Base-by-base conservation (phyloP, 495 filamentous ascomycete genomes). In the Lasiosphaeria miniovina region DNA sequence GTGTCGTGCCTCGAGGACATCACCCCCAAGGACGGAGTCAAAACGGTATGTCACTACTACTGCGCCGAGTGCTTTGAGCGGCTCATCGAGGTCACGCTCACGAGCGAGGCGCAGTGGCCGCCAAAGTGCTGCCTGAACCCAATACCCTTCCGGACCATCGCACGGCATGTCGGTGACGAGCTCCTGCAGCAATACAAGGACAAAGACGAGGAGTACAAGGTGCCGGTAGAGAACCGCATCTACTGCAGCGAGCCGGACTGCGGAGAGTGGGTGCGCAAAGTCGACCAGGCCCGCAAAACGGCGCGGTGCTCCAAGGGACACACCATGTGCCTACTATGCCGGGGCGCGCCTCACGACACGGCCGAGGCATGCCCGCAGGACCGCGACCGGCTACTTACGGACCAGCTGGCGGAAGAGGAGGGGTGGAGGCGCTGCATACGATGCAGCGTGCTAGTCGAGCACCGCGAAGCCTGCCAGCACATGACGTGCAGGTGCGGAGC, bases 381-480 rank as follows among this genome's bases (percentile, higher is more conserved):
- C 52, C 55, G 33, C 0, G 73, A 74, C 46, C 45, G 67, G 61
- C 40, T 55, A 52, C 59, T 68, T 34, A 71, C 69, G 0, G 64
- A 75, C 41, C 61, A 63, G 57, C 69, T 79, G 12, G 72, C 75
- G n/a, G 65, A 70, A 57, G 71, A 74, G 53, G 67, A 73, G 41
- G 76, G 76, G 0, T 79, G 76, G 76, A 74, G 76, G 55, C 62
- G 64, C 17, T 82, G 78, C 55, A 66, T 68, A 36, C 66, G 62
- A n/a, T 82, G 79, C 61, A 55, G 62, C 41, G 60, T 66, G 7
- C 58, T 77, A 14, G 67, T 83, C 14, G 80, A 82, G 64, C 76
- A 77, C 56, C 64, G 58, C 31, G 73, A 74, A 32, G 81, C 76
- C 0, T 84, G 81, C 58, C 72, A 77, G 52, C 79, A 82, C 65